Evolutionary conservation across 306 rosid species (phyloP), one percentile per base, ranked within the genome.

Genomic region (Cotoneaster glaucophyllus): DNA sequence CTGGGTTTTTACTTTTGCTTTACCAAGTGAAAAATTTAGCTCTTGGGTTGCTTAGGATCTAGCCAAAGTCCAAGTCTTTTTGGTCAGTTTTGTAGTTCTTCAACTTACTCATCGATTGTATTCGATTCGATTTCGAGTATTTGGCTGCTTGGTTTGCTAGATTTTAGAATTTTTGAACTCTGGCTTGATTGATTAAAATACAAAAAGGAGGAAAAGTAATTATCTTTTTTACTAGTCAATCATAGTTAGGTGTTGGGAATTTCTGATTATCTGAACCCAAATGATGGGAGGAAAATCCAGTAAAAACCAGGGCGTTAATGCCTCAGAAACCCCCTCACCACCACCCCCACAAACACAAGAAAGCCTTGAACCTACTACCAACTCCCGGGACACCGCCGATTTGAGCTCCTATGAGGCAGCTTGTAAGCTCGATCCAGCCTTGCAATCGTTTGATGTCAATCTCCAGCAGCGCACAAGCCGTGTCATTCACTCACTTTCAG

Each of bases 321-420:
- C 78, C 68, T 86, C 56, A 22, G 37, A 62, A 58, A 34, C 64
- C 0, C 17, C 69, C 21, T 37, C 50, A 29, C 21, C 18, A 21
- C 28, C 52, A 74, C 83, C 48, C 11, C 64, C 59, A 21, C 19
- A 17, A 18, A 72, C 84, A 17, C 24, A 28, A 11, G 68, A 87
- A 13, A 78, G 85, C 13, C 56, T 84, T 64, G 85, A 83, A 77
- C 84, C 76, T 74, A 86, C 83, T 52, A 41, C 57, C 11, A 78
- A 85, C 78, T 83, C 88, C 29, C 85, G 70, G 67, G 87, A 83
- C 56, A 74, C 81, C 0, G 73, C 87, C 45, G 91, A 87, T 81
- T 85, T 95, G 59, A 89, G 80, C 73, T 87, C 96, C n/a, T 95
- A 95, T 29, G 98, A 92, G 77, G 82, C 86, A 50, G 97, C 92